phyloP scores from a whole-genome alignment of 2,329 filamentous ascomycete species.

The Bipolaris zeicola region DNA sequence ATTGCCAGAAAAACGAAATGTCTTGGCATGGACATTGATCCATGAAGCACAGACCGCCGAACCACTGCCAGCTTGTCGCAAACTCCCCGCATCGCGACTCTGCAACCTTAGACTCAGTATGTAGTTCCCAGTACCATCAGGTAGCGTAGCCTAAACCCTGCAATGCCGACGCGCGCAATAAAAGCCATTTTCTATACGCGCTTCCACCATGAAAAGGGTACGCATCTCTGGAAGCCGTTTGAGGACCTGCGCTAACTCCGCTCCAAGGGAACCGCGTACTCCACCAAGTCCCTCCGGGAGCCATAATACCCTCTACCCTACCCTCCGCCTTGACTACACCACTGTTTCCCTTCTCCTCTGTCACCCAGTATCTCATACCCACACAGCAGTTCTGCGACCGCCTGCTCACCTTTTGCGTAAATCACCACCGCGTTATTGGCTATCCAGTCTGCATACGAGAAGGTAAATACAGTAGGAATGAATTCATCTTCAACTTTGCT shows the following conservation, averaged over 20 bases:
- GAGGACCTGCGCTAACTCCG: constrained; percentile 8
- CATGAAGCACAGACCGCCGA: constrained; percentile 14
- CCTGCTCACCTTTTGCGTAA: constrained; percentile 75
- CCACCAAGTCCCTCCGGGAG: constrained; percentile 67
- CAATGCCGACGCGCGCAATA: constrained; percentile 54
- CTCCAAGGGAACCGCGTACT: constrained; percentile 64
- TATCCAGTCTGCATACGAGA: constrained; percentile 84
- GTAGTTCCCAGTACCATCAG: constrained; percentile 17
- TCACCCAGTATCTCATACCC: constrained; percentile 93
- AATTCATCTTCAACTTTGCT: constrained; percentile 98
- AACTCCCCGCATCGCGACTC: constrained; percentile 8
- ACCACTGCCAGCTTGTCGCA: constrained; percentile 3
- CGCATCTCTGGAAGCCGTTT: neutral
- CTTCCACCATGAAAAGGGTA: constrained; percentile 63
- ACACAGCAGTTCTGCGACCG: constrained; percentile 94
- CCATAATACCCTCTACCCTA: constrained; percentile 53
- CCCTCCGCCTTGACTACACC: constrained; percentile 59
- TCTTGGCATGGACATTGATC: neutral
- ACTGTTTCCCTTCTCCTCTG: constrained; percentile 82
- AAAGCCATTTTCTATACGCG: constrained; percentile 70
- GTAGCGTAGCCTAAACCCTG: neutral
- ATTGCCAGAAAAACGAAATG: neutral
- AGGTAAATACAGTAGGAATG: constrained; percentile 83
- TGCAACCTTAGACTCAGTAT: constrained; percentile 19
- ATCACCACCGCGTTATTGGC: constrained; percentile 81